Percentiles rank a stretch among this genome's conserved stretches.
These are phyloP conservation scores for Toxicodendron radicans DNA, from an alignment of 345 rosid species.

Conservation along the genomic window DNA sequence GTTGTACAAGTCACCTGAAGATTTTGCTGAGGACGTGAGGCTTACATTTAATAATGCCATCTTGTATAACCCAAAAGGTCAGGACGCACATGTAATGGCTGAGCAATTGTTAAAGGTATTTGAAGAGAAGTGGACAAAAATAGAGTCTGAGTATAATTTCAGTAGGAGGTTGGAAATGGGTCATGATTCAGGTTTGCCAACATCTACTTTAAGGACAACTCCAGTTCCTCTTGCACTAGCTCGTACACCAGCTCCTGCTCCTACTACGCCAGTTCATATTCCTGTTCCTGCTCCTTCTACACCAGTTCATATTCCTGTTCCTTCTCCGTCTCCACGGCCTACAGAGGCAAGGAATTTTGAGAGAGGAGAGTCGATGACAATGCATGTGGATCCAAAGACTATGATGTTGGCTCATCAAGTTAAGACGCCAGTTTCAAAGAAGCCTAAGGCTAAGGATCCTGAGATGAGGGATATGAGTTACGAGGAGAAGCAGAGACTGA, in stretches of 20 bases:
- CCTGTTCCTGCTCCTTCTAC: slow-evolving; percentile 7
- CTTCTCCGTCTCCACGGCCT: slow-evolving; percentile 19
- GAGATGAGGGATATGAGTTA: slow-evolving; percentile 64
- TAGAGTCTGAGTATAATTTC: slow-evolving; percentile 42
- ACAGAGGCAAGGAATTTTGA: slow-evolving; percentile 35
- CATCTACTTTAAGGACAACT: slow-evolving; percentile 31
- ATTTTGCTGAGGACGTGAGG: slow-evolving; percentile 83
- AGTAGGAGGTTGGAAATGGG: slow-evolving; percentile 30
- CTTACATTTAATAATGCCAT: slow-evolving; percentile 84
- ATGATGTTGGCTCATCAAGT: slow-evolving; percentile 23
- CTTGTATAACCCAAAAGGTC: slow-evolving; percentile 80
- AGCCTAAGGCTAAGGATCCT: slow-evolving; percentile 43
- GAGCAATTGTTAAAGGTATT: slow-evolving; percentile 54
- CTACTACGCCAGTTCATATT: not conserved
- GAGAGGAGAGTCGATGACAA: slow-evolving; percentile 46
- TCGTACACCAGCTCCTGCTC: slow-evolving; percentile 12
- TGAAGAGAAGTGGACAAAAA: slow-evolving; percentile 61
- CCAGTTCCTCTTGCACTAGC: slow-evolving; percentile 27
- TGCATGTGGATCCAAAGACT: slow-evolving; percentile 33
- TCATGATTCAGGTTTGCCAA: slow-evolving; percentile 24
- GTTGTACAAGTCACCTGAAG: slow-evolving; percentile 64
- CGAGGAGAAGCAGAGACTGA: slow-evolving; percentile 81
- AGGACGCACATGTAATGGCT: slow-evolving; percentile 84
- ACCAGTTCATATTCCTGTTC: slow-evolving; percentile 10
- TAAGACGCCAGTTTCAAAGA: slow-evolving; percentile 35